Base-by-base conservation (phyloP, 2,329 filamentous ascomycete species). In the Trichoderma oligosporum region DNA sequence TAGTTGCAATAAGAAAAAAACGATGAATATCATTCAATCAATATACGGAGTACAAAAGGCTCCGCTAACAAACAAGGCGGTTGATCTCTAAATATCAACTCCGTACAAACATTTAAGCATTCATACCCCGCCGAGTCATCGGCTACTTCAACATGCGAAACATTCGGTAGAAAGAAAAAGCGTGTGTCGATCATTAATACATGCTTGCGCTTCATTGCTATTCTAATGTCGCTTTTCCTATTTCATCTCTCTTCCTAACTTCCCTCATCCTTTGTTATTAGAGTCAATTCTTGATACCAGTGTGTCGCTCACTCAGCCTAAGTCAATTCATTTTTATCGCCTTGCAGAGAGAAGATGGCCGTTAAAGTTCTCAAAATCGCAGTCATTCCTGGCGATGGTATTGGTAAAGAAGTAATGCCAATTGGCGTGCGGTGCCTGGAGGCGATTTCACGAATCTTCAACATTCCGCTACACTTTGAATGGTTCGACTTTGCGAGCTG, bases 401-500 rank as follows among this genome's bases (percentile, higher is more conserved):
- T 87, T 49, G 83, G 84, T 25, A 75, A 76, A 2, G 83, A 87
- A 67, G 83, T 87, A n/a, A 77, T 86, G 42, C 52, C 53, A 16
- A 12, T 36, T 4, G 57, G 57, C 7, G 44, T 56, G 35, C 25
- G 18, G 20, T 56, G 52, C 24, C 38, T 59, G 29, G 73, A 77
- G 25, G 82, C 82, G 2, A 79, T 82, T 3, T 81, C 88, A 7
- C 74, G 78, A 39, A 68, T 78, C 2, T 78, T 80, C 60, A 71
- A 74, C 35, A 75, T 82, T 0, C 79, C 83, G 52, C 70, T 88
- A 0, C 69, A 79, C 1, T 86, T 88, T 61, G 75, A 55, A 82
- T 71, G 82, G 53, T 87, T 85, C 63, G 82, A 85, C 65, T 88
- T 87, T 74, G 82, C 82, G 16, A 87, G 83, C 31, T 84, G 85